Evolutionary conservation across 2,329 filamentous ascomycete species (phyloP), one percentile per base, ranked within the genome.

Genomic region (Aspergillus sp.): DNA sequence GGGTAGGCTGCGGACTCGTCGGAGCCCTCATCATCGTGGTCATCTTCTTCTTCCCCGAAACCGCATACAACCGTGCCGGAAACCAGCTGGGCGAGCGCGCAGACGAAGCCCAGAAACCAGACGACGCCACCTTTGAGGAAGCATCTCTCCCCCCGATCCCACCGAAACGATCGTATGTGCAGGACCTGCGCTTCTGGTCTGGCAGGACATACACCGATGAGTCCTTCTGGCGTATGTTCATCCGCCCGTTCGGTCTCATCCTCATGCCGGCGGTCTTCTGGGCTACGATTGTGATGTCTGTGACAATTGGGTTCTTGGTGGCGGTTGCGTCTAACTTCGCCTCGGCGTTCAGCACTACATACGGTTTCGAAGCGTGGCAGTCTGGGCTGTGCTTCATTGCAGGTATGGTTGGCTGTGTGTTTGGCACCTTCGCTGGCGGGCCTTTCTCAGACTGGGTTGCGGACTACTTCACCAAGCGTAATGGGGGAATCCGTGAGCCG

Each of bases 401-500:
- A 2, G 27, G 45, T 4, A 27, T 58, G 19, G 17, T 58, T 3
- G 51, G 56, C 6, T 58, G 44, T 12, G 11, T 49, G 3, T 31
- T 58, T 3, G 56, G 56, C 31, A 58, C 48, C 4, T 31, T 41
- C 14, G 47, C 43, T 35, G 56, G 56, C 1, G 56, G 56, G 4
- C 56, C 47, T n/a, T 39, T 55, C 17, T 58, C 56, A 6, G 56
- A 58, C 59, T 69, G 69, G 14, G 64, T 76, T 11, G 74, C 74
- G 9, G 73, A 73, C 21, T 67, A 69, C 47, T 67, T 72, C 25
- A 76, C 75, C 11, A 71, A 69, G 39, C 68, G 66, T 41, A 77
- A 76, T 57, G 66, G 70, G 48, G 68, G 70, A 5, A 75, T 77
- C 57, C 73, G 74, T 15, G 74, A 76, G 63, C 70, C 75, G 9